Conservation (phyloP, 2,329 filamentous ascomycete genomes). For the Stachybotrys echinatus region DNA sequence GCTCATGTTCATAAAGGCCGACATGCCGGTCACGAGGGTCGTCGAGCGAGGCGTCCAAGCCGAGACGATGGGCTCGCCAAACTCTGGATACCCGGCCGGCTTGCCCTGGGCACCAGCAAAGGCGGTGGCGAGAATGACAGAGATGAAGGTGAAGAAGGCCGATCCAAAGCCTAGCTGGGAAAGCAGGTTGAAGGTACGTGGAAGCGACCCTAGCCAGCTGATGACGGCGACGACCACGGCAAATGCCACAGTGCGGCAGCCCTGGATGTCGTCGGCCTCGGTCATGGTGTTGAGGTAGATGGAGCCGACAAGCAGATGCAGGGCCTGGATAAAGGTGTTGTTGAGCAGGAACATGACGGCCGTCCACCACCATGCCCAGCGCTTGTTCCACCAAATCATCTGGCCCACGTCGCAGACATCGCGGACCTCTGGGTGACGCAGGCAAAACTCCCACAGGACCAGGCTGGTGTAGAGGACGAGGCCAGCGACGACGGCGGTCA, state of each 20-base stretch:
- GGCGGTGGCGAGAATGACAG: constrained; percentile 75
- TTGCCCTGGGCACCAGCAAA: constrained; percentile 74
- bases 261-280: constrained; percentile 54
- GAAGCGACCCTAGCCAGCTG: constrained; percentile 74
- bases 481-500: constrained; percentile 72
- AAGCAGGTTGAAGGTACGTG: constrained; percentile 77
- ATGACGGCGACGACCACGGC: constrained; percentile 68
- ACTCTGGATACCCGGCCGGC: constrained; percentile 59
- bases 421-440: constrained; percentile 83
- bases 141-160: constrained; percentile 84
- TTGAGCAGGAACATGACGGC: constrained; percentile 89
- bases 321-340: constrained; percentile 82
- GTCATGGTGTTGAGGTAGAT: constrained; percentile 90
- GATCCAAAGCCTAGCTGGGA: constrained; percentile 74
- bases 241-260: constrained; percentile 76
- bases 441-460: constrained; percentile 73
- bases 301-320: constrained; percentile 79
- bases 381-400: constrained; percentile 83
- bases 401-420: constrained; percentile 94
- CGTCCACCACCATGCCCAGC: constrained; percentile 62
- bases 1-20: constrained; percentile 89
- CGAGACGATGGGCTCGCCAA: constrained; percentile 62
- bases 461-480: constrained; percentile 73
- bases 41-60: constrained; percentile 66
- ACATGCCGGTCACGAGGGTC: constrained; percentile 77